Percentiles rank a stretch among this genome's conserved stretches.
These are phyloP conservation scores for Podospora sp. DNA, from an alignment of 495 filamentous ascomycete species.

Conservation along the genomic window DNA sequence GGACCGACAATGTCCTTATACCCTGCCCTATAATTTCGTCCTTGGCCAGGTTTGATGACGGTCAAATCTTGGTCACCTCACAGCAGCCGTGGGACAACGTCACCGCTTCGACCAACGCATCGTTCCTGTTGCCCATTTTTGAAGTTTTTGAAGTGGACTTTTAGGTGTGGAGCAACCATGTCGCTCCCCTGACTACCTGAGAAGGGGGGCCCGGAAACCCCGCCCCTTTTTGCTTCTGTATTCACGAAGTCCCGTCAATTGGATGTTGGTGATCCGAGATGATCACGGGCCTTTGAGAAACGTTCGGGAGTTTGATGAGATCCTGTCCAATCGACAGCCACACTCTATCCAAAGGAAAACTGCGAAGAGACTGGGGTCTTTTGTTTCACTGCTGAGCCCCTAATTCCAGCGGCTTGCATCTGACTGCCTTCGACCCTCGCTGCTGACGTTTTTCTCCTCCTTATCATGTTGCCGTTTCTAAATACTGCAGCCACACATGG, in stretches of 20 bases:
- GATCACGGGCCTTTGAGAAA: conserved; percentile 10
- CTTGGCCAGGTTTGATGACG: conserved; percentile 11
- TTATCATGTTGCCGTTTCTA: conserved; percentile 11
- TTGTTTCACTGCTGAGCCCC: background rate
- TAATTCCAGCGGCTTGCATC: background rate
- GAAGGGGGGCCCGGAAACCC: background rate
- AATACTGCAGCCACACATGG: conserved; percentile 11
- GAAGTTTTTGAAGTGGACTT: background rate
- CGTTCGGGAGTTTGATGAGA: background rate
- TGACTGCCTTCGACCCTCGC: background rate
- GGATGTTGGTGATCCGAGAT: conserved; percentile 5
- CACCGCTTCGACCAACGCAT: conserved; percentile 9
- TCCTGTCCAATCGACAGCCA: conserved; percentile 4
- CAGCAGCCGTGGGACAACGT: conserved; percentile 8
- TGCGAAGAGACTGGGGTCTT: conserved; percentile 5
- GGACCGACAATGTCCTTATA: background rate
- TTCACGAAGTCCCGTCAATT: conserved; percentile 11
- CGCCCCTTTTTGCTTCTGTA: background rate
- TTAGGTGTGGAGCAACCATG: background rate
- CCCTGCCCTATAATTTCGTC: conserved; percentile 13
- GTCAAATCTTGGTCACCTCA: conserved; percentile 7
- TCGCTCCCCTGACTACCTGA: conserved; percentile 11
- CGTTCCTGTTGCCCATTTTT: conserved; percentile 10
- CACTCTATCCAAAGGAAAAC: background rate
- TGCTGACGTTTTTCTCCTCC: background rate